Conservation (phyloP, 2,329 filamentous ascomycete genomes). For the Myotisia sp. region DNA sequence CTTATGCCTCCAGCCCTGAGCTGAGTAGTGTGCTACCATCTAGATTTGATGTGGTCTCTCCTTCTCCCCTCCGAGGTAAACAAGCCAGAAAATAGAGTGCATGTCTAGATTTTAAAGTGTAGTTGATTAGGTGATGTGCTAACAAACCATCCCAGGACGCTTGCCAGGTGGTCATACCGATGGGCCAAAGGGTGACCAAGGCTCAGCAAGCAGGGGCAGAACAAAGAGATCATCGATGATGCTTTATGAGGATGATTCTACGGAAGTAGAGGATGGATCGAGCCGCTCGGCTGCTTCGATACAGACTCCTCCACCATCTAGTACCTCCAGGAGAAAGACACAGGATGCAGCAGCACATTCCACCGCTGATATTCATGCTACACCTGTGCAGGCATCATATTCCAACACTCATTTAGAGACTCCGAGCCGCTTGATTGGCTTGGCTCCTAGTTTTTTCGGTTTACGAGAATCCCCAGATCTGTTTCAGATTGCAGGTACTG, state of each 20-base stretch:
- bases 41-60: constrained; percentile 23
- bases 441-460: constrained; percentile 37
- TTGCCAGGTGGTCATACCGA: background rate
- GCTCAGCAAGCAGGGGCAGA: background rate
- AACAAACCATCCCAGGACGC: background rate
- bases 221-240: constrained; percentile 7
- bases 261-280: constrained; percentile 22
- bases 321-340: constrained; percentile 39
- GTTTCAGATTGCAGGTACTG: constrained; percentile 38
- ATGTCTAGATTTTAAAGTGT: background rate
- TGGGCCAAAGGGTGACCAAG: background rate
- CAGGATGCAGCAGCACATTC: constrained; percentile 14
- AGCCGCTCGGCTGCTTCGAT: constrained; percentile 35
- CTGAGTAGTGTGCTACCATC: constrained; percentile 30
- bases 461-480: constrained; percentile 46
- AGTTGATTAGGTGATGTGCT: background rate
- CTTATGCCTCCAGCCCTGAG: constrained; percentile 34
- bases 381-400: constrained; percentile 7
- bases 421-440: constrained; percentile 30
- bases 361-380: constrained; percentile 11
- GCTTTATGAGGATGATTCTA: constrained; percentile 19
- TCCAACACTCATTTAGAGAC: constrained; percentile 28
- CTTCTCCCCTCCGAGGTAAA: constrained; percentile 11
- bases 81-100: background rate
- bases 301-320: constrained; percentile 49